Evolutionary conservation across 345 rosid genomes (phyloP).

Genomic region (Pseudoturritis turrita): DNA sequence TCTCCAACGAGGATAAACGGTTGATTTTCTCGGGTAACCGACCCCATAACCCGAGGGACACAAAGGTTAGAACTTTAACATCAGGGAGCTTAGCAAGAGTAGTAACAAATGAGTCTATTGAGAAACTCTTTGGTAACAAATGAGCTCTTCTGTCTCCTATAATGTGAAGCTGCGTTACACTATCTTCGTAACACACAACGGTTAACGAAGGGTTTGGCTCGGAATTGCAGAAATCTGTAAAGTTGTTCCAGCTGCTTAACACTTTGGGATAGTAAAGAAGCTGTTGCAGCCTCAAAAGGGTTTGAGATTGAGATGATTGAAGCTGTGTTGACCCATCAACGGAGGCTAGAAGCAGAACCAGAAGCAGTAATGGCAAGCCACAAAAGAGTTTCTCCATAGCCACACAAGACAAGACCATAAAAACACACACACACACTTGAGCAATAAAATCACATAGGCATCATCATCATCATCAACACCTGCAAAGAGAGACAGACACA

Average conservation of each 20-base stretch:
- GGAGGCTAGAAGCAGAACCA: conserved; percentile 36
- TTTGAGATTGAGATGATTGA: conserved; percentile 67
- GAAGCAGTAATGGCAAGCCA: conserved; percentile 31
- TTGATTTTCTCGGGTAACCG: conserved; percentile 64
- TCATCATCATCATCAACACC: conserved; percentile 1
- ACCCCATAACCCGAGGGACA: conserved; percentile 92
- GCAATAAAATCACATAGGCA: conserved; percentile 9
- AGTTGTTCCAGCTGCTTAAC: conserved; percentile 63
- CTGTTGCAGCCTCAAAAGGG: conserved; percentile 59
- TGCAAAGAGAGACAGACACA: conserved; percentile 21
- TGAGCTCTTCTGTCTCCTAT: conserved; percentile 50
- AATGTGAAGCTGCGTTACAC: conserved; percentile 76
- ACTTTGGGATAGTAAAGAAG: conserved; percentile 63
- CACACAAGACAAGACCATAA: conserved; percentile 1
- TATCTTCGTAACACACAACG: conserved; percentile 80
- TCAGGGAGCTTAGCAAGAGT: conserved; percentile 69
- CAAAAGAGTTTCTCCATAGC: conserved; percentile 42
- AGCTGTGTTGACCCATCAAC: conserved; percentile 52
- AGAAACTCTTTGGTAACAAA: conserved; percentile 59
- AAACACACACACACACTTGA: background rate
- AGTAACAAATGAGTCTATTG: conserved; percentile 69
- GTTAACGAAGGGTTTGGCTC: conserved; percentile 62
- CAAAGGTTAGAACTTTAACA: conserved; percentile 80
- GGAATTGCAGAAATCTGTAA: conserved; percentile 73
- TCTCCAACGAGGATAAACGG: conserved; percentile 65